A percentile compares a stretch with the other conserved stretches of the same genome.
phyloP scores from a whole-genome alignment of 495 filamentous ascomycete genomes.

The Penicillium angulare region DNA sequence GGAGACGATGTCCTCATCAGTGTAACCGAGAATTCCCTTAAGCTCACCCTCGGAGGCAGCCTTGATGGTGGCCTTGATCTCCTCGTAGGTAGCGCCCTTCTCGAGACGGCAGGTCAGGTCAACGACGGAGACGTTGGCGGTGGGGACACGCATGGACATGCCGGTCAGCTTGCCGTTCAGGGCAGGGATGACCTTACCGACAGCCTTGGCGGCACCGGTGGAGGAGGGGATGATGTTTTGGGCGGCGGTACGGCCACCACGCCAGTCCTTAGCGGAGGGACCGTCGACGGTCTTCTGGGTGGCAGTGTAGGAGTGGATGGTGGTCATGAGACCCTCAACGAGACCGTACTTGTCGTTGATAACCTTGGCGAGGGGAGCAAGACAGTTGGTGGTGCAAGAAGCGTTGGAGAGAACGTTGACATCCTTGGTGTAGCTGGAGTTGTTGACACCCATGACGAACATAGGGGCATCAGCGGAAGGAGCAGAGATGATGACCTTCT shows the following conservation, averaged over 20 bases:
- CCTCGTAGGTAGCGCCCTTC: slow-evolving; percentile 85
- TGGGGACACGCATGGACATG: slow-evolving; percentile 99
- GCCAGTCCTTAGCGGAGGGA: slow-evolving; percentile 98
- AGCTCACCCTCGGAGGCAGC: slow-evolving; percentile 77
- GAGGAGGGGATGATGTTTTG: slow-evolving; percentile 99
- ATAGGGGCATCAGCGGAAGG: slow-evolving; percentile 98
- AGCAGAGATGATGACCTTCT: slow-evolving; percentile 99
- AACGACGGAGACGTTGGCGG: slow-evolving; percentile 97
- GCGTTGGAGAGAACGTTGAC: slow-evolving; percentile 96
- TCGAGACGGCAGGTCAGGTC: slow-evolving; percentile 93
- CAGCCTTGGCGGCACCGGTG: slow-evolving; percentile 99
- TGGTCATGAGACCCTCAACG: slow-evolving; percentile 99
- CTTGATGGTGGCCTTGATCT: slow-evolving; percentile 93
- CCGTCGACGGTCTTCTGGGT: slow-evolving; percentile 99
- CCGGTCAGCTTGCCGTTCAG: slow-evolving; percentile 99
- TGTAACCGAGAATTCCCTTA: slow-evolving; percentile 92
- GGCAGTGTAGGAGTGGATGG: slow-evolving; percentile 98
- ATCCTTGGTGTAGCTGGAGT: slow-evolving; percentile 84
- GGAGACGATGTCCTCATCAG: slow-evolving; percentile 96
- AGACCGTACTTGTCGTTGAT: slow-evolving; percentile 97
- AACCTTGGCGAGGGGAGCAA: slow-evolving; percentile 98
- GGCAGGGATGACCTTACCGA: slow-evolving; percentile 97
- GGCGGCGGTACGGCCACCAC: slow-evolving; percentile 95
- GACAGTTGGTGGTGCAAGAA: slow-evolving; percentile 99
- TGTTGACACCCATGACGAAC: slow-evolving; percentile 99